phyloP scores from a whole-genome alignment of 2,329 filamentous ascomycete species.

The Cadophora sp. region DNA sequence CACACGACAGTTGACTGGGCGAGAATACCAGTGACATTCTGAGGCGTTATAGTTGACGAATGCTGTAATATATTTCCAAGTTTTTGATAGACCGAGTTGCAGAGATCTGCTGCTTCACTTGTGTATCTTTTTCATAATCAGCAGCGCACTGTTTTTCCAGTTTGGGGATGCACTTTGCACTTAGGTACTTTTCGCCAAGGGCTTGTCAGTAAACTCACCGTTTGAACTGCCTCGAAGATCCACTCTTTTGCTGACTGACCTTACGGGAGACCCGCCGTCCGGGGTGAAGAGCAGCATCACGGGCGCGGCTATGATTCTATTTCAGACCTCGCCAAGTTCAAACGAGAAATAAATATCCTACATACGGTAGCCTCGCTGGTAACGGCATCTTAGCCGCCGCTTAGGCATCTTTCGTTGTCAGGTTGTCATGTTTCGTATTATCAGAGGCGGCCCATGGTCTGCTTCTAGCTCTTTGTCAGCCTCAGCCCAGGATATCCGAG shows the following conservation, averaged over 20 bases:
- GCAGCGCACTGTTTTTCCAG: not conserved
- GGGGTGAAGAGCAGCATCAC: too few relatives aligned
- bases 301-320: conserved; percentile 4
- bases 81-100: not conserved
- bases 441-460: not conserved
- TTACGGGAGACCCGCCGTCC: too few relatives aligned
- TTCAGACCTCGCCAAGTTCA: not conserved
- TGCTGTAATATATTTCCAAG: not conserved
- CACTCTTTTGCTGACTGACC: not conserved
- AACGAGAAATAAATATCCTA: not conserved
- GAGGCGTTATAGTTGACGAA: not conserved
- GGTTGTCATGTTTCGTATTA: not conserved
- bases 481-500: not conserved
- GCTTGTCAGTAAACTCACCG: not conserved
- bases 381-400: not conserved
- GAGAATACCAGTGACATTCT: not conserved
- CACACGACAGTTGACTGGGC: conserved; percentile 6
- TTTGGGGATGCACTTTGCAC: not conserved
- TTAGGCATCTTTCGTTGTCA: not conserved
- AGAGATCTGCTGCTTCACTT: too few relatives aligned
- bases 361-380: not conserved
- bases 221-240: conserved; percentile 15
- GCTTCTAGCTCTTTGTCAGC: too few relatives aligned
- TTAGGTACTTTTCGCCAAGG: conserved; percentile 3
- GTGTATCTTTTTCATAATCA: not conserved